Percentiles rank a stretch among this genome's conserved stretches.
Evolutionary conservation across 805 yeast genomes (phyloP).

Genomic region (Lipomyces lipofer): DNA sequence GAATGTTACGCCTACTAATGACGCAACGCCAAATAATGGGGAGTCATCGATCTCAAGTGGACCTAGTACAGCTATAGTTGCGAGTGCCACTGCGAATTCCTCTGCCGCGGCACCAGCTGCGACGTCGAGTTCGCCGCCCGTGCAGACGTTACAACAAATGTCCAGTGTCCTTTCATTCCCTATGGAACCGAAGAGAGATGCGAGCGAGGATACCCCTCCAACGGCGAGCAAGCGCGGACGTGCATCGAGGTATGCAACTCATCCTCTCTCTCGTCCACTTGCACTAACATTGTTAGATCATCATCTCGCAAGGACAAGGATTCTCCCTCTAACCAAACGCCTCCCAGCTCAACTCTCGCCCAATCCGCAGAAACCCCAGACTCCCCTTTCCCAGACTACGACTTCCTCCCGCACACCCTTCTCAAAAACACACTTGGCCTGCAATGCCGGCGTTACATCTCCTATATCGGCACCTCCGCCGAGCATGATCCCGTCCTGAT

Average conservation of each 20-base stretch:
- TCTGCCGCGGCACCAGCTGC: neutral
- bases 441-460: conserved; percentile 34
- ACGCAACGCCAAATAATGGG: too few species aligned
- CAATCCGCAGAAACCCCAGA: conserved; percentile 24
- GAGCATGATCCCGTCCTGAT: conserved; percentile 35
- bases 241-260: conserved; percentile 15
- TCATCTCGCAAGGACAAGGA: conserved; percentile 15
- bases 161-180: conserved; percentile 19
- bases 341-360: neutral
- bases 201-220: conserved; percentile 8
- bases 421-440: conserved; percentile 35
- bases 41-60: too few species aligned
- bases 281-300: conserved; percentile 12
- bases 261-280: too few species aligned
- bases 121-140: conserved; percentile 13
- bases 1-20: neutral
- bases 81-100: too few species aligned
- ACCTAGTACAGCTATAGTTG: too few species aligned
- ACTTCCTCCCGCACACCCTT: conserved; percentile 33
- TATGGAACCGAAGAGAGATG: conserved; percentile 7
- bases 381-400: conserved; percentile 36
- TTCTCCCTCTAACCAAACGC: neutral
- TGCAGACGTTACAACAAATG: conserved; percentile 26
- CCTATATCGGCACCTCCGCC: conserved; percentile 35
- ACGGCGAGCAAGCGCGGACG: conserved; percentile 17